Conservation (phyloP, 2,329 filamentous ascomycete genomes). For the Ophiostoma fasciatum region DNA sequence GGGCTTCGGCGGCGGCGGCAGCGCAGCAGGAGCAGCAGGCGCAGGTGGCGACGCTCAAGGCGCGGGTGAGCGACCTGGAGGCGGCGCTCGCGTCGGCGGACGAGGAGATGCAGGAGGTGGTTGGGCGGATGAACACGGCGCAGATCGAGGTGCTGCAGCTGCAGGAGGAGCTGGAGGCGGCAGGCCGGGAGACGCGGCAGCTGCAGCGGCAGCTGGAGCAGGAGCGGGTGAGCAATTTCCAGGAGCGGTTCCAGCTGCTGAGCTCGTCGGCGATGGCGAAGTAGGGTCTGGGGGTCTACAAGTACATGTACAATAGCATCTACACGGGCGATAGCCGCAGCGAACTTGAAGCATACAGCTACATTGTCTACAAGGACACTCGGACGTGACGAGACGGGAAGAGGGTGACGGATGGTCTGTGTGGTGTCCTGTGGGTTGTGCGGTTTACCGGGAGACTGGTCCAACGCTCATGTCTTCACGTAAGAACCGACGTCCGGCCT, state of each 20-base stretch:
- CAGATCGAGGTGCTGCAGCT: constrained; percentile 73
- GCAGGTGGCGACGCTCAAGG: constrained; percentile 61
- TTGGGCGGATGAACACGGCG: constrained; percentile 65
- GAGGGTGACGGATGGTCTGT: too few relatives aligned
- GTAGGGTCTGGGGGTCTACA: too few relatives aligned
- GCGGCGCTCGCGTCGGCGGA: constrained; percentile 63
- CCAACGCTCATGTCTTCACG: too few relatives aligned
- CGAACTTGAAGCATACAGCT: too few relatives aligned
- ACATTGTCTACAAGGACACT: too few relatives aligned
- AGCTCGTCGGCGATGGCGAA: too few relatives aligned
- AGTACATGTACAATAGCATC: too few relatives aligned
- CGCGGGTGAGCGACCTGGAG: constrained; percentile 73
- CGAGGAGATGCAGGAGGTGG: constrained; percentile 69
- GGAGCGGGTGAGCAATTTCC: constrained; percentile 43
- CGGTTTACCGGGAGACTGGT: too few relatives aligned
- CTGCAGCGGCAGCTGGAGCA: constrained; percentile 53
- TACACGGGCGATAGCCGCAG: too few relatives aligned
- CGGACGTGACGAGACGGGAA: too few relatives aligned
- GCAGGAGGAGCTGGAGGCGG: constrained; percentile 60
- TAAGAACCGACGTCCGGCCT: too few relatives aligned
- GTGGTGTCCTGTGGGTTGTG: too few relatives aligned
- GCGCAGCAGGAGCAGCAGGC: constrained; percentile 49
- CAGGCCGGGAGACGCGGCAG: constrained; percentile 53
- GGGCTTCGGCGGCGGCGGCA: background rate
- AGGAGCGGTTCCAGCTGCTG: constrained; percentile 24